Base-by-base conservation (phyloP, 1,139 yeast genomes). In the Saccharomycopsis hybrid region DNA sequence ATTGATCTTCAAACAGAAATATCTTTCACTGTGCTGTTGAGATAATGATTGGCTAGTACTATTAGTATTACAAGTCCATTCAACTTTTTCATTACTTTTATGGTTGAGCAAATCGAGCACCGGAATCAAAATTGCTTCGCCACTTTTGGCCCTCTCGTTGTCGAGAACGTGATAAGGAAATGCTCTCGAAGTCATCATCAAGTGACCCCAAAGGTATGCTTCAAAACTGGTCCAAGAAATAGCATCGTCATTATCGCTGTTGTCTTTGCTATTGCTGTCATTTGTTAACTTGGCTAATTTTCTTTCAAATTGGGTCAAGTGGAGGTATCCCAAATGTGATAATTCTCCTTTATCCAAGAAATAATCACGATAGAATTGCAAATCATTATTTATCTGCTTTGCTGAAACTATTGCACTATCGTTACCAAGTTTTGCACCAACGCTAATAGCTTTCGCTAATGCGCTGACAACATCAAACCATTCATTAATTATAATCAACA, bases 81-180 rank as follows among this genome's bases (percentile, higher is more conserved):
- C 70, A 1, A 88, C 89, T n/a, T 75, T 68, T 0, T 82, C 71
- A 29, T 65, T 69, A 31, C 82, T 79, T 51, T 74, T 69, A 62
- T 87, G 96, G 60, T 90, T 90, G 49, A 89, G 65, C 18, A 87
- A 67, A 61, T 89, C 97, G 27, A 88, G 74, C 5, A 89, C 63
- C 0, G 97, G 97, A 32, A 85, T 64, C 47, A 90, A 68, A 69
- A 88, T 82, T 2, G 85, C 86, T 55, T 78, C 78, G 49, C 77
- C 76, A 51, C 71, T 66, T 28, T 58, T 50, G 1, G 62, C 58
- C 1, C 57, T 57, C 2, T 59, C 59, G n/a, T 64, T 59, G 5
- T 63, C 58, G 38, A 71, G 54, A 53, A 84, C 57, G 57, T 79
- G 62, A 57, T 78, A 70, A 41, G 96, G 96, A 61, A 89, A 89